phyloP scores from a whole-genome alignment of 2,329 filamentous ascomycete species.

The Hymenoscyphus salicellus region DNA sequence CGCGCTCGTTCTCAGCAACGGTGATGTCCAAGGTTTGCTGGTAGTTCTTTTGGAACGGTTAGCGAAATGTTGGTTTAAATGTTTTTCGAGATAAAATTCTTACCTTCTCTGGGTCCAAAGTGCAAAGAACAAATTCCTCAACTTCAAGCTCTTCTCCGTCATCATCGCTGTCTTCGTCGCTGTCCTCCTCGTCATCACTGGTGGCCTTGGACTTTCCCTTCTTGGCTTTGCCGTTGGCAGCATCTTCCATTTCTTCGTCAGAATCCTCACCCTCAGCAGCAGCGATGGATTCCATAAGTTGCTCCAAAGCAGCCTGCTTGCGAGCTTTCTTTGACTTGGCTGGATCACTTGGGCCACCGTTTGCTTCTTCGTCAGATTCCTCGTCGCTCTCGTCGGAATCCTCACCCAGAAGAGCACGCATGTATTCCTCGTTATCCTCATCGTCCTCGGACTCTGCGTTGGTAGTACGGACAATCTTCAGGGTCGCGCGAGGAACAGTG shows the following conservation, averaged over 20 bases:
- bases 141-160: constrained; percentile 64
- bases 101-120: constrained; percentile 89
- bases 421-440: constrained; percentile 65
- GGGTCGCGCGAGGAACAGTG: constrained; percentile 70
- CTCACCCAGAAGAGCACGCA: constrained; percentile 52
- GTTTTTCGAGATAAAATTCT: constrained; percentile 31
- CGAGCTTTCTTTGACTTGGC: constrained; percentile 84
- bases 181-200: constrained; percentile 50
- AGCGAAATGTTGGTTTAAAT: constrained; percentile 1
- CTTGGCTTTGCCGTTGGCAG: constrained; percentile 61
- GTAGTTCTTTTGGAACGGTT: constrained; percentile 64
- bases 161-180: constrained; percentile 52
- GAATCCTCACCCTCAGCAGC: constrained; percentile 51
- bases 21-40: constrained; percentile 95
- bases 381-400: constrained; percentile 56
- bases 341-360: constrained; percentile 89
- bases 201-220: constrained; percentile 71
- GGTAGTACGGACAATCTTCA: constrained; percentile 82
- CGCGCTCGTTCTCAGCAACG: constrained; percentile 79
- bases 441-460: constrained; percentile 53
- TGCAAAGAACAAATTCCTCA: constrained; percentile 93
- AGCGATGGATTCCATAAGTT: constrained; percentile 66
- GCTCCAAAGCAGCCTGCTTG: constrained; percentile 71
- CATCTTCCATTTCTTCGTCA: constrained; percentile 72
- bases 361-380: constrained; percentile 66